Percentiles rank a stretch among this genome's conserved stretches.
Evolutionary conservation across 441 rosid genomes (phyloP).

Genomic region (Populus tomentosa): DNA sequence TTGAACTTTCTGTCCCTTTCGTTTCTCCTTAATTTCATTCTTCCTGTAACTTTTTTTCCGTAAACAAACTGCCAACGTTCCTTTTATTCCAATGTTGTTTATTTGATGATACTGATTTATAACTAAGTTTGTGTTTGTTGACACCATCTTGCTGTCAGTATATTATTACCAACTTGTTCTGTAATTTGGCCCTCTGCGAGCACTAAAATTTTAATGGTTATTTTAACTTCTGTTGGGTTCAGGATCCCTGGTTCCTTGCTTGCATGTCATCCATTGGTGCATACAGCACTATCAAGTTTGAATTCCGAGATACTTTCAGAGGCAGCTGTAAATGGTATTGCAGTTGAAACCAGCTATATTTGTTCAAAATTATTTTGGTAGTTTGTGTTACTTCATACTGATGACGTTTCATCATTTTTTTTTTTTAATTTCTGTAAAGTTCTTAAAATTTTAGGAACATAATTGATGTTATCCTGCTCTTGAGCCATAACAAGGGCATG

Average conservation of each 20-base stretch:
- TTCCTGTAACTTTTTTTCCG: neutral
- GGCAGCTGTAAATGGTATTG: conserved; percentile 57
- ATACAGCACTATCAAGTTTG: conserved; percentile 87
- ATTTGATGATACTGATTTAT: neutral
- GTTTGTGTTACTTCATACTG: neutral
- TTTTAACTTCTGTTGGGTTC: conserved; percentile 37
- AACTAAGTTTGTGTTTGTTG: neutral
- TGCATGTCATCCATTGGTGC: conserved; percentile 89
- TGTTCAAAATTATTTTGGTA: neutral
- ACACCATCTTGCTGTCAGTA: neutral
- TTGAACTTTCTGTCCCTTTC: neutral
- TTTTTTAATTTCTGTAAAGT: too few relatives aligned
- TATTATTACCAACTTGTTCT: neutral
- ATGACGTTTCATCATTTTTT: neutral
- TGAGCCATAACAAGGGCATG: neutral
- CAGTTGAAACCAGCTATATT: neutral
- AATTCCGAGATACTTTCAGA: conserved; percentile 85
- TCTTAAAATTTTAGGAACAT: too few relatives aligned
- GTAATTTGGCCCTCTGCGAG: neutral
- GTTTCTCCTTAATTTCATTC: neutral
- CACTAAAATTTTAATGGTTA: conserved; percentile 4
- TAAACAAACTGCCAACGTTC: neutral
- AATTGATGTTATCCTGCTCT: conserved; percentile 3
- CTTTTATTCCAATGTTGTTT: neutral
- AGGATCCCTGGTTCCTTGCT: conserved; percentile 85